Percentiles rank a stretch among this genome's conserved stretches.
Conservation (phyloP, 768 basidiomycete genomes). For the Polyporus arcularius region DNA sequence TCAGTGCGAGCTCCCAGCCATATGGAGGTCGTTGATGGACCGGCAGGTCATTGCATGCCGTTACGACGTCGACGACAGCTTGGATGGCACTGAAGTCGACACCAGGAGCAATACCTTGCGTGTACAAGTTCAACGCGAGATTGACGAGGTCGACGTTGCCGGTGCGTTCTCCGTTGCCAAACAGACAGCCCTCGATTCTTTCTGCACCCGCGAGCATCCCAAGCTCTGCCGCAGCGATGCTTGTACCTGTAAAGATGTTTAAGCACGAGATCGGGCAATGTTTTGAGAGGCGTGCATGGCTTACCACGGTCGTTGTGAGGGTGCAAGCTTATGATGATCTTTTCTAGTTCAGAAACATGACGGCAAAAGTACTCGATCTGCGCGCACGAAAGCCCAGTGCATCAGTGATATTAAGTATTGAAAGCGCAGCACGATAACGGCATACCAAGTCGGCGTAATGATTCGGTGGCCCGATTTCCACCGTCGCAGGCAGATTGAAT, state of each 20-base stretch:
- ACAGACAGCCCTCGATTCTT: constrained; percentile 95
- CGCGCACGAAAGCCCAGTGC: not conserved
- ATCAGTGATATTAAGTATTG: not conserved
- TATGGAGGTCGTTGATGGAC: constrained; percentile 96
- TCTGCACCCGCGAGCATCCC: constrained; percentile 94
- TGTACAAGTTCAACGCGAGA: constrained; percentile 93
- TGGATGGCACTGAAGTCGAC: constrained; percentile 94
- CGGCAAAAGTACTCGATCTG: constrained; percentile 94
- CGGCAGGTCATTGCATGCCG: constrained; percentile 93
- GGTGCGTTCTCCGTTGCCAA: constrained; percentile 98
- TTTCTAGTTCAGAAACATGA: constrained; percentile 85
- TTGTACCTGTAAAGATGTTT: constrained; percentile 1
- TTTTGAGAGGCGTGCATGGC: constrained; percentile 18
- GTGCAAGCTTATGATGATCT: constrained; percentile 88
- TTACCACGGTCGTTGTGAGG: constrained; percentile 96
- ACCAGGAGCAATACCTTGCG: constrained; percentile 87
- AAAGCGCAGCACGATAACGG: not conserved
- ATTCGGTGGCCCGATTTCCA: constrained; percentile 96
- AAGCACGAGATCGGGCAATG: too few species aligned
- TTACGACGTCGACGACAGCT: constrained; percentile 86
- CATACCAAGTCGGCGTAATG: constrained; percentile 95
- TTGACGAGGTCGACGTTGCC: constrained; percentile 98
- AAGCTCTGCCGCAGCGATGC: constrained; percentile 92
- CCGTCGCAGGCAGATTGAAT: constrained; percentile 97
- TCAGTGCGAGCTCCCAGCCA: constrained; percentile 96